A percentile compares a stretch with the other conserved stretches of the same genome.
Evolutionary conservation across 306 rosid species (phyloP).

Genomic region (Sindora glabra): DNA sequence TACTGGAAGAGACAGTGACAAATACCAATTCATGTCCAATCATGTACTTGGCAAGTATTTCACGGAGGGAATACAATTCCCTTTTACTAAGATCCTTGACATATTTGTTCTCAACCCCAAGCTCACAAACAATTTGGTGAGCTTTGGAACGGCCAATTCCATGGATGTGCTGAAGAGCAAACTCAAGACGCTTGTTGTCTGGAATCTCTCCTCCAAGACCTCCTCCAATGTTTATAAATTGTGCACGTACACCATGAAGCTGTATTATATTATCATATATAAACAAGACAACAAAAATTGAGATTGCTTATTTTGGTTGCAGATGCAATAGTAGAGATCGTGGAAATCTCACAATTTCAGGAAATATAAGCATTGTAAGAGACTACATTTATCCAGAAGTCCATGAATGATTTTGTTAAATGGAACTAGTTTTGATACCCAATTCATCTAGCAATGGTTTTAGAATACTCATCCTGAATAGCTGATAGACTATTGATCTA

Average conservation of each 20-base stretch:
- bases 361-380: too few species aligned
- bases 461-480: too few species aligned
- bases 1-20: not conserved
- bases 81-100: slow-evolving; percentile 66
- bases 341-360: too few species aligned
- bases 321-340: not conserved
- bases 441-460: too few species aligned
- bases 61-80: slow-evolving; percentile 48
- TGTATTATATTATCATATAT: slow-evolving; percentile 18
- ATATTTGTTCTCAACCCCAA: slow-evolving; percentile 50
- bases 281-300: not conserved
- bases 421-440: too few species aligned
- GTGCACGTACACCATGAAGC: slow-evolving; percentile 33
- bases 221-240: slow-evolving; percentile 51
- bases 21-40: slow-evolving; percentile 61
- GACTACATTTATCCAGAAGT: too few species aligned
- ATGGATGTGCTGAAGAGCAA: slow-evolving; percentile 56
- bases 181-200: slow-evolving; percentile 51
- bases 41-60: slow-evolving; percentile 51
- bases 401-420: too few species aligned
- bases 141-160: slow-evolving; percentile 63
- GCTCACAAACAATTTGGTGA: slow-evolving; percentile 52
- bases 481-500: too few species aligned
- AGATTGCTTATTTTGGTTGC: not conserved
- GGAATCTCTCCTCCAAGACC: slow-evolving; percentile 75